Conservation (phyloP, 805 yeast species). For the Candida hungchunana region DNA sequence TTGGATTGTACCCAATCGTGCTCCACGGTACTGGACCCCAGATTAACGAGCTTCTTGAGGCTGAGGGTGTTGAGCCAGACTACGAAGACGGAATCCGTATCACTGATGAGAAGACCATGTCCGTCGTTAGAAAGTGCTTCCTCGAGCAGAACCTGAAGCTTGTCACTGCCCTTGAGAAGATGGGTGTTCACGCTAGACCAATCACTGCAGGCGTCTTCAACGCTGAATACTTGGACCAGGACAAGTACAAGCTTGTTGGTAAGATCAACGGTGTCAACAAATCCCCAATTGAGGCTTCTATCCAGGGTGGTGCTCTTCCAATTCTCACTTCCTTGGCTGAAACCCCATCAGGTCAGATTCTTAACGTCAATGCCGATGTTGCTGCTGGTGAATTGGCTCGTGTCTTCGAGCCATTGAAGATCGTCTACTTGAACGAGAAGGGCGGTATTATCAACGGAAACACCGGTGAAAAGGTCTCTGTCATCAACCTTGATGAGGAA, state of each 20-base stretch:
- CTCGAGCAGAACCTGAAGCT: constrained; percentile 91
- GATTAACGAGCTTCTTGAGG: constrained; percentile 88
- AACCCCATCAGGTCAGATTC: constrained; percentile 92
- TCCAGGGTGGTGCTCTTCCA: constrained; percentile 94
- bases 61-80: constrained; percentile 92
- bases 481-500: constrained; percentile 93
- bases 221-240: constrained; percentile 87
- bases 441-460: constrained; percentile 95
- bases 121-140: constrained; percentile 92
- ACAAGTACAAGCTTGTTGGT: constrained; percentile 90
- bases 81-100: constrained; percentile 96
- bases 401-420: constrained; percentile 94
- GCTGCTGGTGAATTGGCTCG: constrained; percentile 98
- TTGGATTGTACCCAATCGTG: constrained; percentile 94
- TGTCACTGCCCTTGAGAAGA: constrained; percentile 91
- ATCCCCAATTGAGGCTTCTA: constrained; percentile 87
- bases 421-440: constrained; percentile 93
- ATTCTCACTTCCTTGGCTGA: constrained; percentile 95
- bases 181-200: constrained; percentile 98
- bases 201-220: constrained; percentile 96
- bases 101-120: constrained; percentile 92
- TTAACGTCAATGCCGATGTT: constrained; percentile 97
- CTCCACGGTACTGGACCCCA: constrained; percentile 99
- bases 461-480: constrained; percentile 84
- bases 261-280: constrained; percentile 82